These are phyloP conservation scores for Mrakiaceae sp. DNA, from an alignment of 1,284 basidiomycete genomes.

Conservation along the genomic window DNA sequence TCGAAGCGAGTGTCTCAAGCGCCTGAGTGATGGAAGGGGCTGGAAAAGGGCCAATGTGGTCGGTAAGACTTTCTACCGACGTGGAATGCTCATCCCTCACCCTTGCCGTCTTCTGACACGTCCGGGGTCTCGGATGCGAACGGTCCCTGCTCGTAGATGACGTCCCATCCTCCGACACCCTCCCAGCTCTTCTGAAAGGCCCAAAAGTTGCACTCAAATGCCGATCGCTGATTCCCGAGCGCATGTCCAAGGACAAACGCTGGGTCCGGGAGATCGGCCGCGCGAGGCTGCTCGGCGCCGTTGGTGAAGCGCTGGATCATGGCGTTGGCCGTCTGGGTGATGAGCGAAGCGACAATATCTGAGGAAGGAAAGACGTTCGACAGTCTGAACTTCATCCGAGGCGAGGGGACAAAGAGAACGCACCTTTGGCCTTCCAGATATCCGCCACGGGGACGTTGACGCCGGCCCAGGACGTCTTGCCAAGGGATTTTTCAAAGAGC, in stretches of 20 bases:
- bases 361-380: neutral
- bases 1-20: conserved; percentile 51
- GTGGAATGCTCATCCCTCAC: neutral
- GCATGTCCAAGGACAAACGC: conserved; percentile 52
- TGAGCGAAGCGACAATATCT: conserved; percentile 57
- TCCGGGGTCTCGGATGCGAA: conserved; percentile 1
- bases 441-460: conserved; percentile 50
- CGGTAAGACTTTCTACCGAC: neutral
- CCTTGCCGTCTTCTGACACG: neutral
- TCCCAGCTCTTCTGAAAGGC: conserved; percentile 66
- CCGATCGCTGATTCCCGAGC: conserved; percentile 52
- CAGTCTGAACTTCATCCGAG: too few relatives aligned
- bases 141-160: conserved; percentile 20
- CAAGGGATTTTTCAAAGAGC: conserved; percentile 51
- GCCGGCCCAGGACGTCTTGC: conserved; percentile 63
- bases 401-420: neutral
- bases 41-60: neutral
- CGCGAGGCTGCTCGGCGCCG: conserved; percentile 31
- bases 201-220: conserved; percentile 58
- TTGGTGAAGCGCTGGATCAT: conserved; percentile 49
- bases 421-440: conserved; percentile 77
- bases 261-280: conserved; percentile 52
- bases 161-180: conserved; percentile 23
- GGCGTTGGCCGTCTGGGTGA: conserved; percentile 48
- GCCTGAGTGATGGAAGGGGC: conserved; percentile 45